These are phyloP conservation scores for Penicillium steckii DNA, from an alignment of 495 filamentous ascomycete species.

Conservation along the genomic window DNA sequence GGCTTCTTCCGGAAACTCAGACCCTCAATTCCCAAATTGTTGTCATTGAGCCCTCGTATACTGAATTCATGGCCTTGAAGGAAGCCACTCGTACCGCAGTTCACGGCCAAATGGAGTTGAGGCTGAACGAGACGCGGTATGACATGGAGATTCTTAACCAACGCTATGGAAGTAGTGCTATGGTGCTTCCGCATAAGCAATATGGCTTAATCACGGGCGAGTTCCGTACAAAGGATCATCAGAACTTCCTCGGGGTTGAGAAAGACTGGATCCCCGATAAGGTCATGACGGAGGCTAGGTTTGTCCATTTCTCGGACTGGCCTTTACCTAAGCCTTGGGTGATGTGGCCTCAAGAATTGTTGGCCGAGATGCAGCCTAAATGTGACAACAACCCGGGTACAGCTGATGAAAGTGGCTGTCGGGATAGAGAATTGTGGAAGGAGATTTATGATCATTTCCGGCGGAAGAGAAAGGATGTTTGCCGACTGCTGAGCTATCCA, in stretches of 20 bases:
- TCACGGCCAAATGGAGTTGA: constrained; percentile 34
- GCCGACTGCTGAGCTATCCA: constrained; percentile 47
- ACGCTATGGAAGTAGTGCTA: constrained; percentile 62
- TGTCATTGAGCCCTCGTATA: constrained; percentile 60
- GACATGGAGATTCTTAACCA: constrained; percentile 77
- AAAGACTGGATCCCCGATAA: constrained; percentile 68
- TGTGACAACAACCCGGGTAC: constrained; percentile 51
- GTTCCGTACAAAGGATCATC: constrained; percentile 62
- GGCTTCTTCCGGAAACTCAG: constrained; percentile 54
- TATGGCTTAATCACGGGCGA: constrained; percentile 72
- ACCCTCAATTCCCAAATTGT: constrained; percentile 62
- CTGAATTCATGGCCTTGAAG: constrained; percentile 53
- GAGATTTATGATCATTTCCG: constrained; percentile 69
- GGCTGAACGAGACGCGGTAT: constrained; percentile 42
- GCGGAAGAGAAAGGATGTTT: constrained; percentile 54
- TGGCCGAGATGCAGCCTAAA: constrained; percentile 57
- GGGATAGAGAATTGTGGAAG: constrained; percentile 67
- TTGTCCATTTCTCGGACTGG: constrained; percentile 81
- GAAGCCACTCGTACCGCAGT: constrained; percentile 29
- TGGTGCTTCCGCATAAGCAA: constrained; percentile 72
- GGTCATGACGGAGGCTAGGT: constrained; percentile 64
- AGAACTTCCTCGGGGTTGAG: constrained; percentile 61
- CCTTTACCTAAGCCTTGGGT: constrained; percentile 81
- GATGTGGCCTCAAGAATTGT: constrained; percentile 53
- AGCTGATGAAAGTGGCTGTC: constrained; percentile 52